A percentile compares a stretch with the other conserved stretches of the same genome.
Conservation (phyloP, 1,139 yeast genomes). For the Yamadazyma taylorii region DNA sequence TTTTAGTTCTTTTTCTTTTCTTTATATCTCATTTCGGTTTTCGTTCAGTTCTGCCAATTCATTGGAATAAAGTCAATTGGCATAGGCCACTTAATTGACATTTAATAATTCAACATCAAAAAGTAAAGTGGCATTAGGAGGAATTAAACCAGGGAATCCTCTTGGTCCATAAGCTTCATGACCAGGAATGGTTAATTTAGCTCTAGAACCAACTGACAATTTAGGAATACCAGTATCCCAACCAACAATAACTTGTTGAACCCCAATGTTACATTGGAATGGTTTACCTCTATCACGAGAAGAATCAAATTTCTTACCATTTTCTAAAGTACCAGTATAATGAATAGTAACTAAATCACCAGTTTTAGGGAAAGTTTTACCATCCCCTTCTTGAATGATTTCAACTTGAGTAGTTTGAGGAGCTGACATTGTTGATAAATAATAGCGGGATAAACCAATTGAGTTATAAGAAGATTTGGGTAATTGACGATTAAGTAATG, state of each 20-base stretch:
- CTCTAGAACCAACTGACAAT: slow-evolving; percentile 89
- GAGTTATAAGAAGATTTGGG: neutral
- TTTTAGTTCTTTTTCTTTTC: neutral
- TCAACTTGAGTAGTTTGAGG: slow-evolving; percentile 45
- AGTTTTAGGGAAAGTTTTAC: slow-evolving; percentile 75
- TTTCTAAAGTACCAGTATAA: slow-evolving; percentile 91
- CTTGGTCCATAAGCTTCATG: slow-evolving; percentile 91
- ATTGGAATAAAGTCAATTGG: no score
- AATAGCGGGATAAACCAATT: neutral
- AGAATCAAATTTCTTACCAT: slow-evolving; percentile 93
- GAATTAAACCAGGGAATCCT: slow-evolving; percentile 95
- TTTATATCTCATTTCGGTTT: neutral
- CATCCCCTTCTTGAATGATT: slow-evolving; percentile 66
- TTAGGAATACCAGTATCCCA: slow-evolving; percentile 96
- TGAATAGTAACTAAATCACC: slow-evolving; percentile 92
- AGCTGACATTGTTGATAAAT: slow-evolving; percentile 34
- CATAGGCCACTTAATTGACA: slow-evolving; percentile 68
- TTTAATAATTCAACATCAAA: slow-evolving; percentile 90
- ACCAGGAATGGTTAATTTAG: slow-evolving; percentile 88
- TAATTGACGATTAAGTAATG: no score
- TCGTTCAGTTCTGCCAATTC: neutral
- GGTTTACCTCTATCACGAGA: slow-evolving; percentile 93
- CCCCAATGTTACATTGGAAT: slow-evolving; percentile 90
- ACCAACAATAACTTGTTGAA: slow-evolving; percentile 93
- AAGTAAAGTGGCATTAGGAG: slow-evolving; percentile 90